Evolutionary conservation across 1,139 yeast species (phyloP), one percentile per base, ranked within the genome.

Genomic region (Nadsonia starkeyi-henricii): DNA sequence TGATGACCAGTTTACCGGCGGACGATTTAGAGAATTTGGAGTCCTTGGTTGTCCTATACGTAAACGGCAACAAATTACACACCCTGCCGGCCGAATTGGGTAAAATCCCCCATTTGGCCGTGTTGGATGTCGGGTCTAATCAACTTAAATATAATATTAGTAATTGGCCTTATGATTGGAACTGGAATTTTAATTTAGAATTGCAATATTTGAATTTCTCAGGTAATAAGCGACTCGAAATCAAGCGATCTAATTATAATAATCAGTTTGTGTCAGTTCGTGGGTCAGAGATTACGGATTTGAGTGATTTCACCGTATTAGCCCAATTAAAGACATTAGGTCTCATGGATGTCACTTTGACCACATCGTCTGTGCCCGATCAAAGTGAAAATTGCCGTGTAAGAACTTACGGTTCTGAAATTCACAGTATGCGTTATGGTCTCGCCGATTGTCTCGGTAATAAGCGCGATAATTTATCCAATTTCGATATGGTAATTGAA

Each of bases 111-210:
- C 74, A 77, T 37, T 68, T 93, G 57, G 76, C 75, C 42, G 81
- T 81, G 18, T 72, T 93, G 44, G 99, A 93, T 67, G 93, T 86
- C 18, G 95, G 97, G 2, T 85, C 95, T 2, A 93, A 93, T 62
- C 84, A 81, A 55, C 70, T 93, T 62, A 84, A 89, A 59, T 91
- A 91, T 64, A 91, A 93, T 58, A 86, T 91, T 51, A 83, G 93
- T 15, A 91, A 91, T 62, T 85, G 89, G 78, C 94, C 94, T 7
- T 89, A 86, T 61, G 98, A 91, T 63, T 91, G 97, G 97, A 91
- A 86, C 64, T 93, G 98, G 98, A 82, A 84, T 58, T 81, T 80
- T 71, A 93, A 91, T 61, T 70, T 74, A 49, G 79, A 81, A 45
- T 71, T 93, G 62, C 78, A 73, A 56, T 88, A 84, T 58, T 74